Evolutionary conservation across 129 eudicot genomes (phyloP), one percentile per base, ranked within the genome.

Genomic region (Logfia minima): DNA sequence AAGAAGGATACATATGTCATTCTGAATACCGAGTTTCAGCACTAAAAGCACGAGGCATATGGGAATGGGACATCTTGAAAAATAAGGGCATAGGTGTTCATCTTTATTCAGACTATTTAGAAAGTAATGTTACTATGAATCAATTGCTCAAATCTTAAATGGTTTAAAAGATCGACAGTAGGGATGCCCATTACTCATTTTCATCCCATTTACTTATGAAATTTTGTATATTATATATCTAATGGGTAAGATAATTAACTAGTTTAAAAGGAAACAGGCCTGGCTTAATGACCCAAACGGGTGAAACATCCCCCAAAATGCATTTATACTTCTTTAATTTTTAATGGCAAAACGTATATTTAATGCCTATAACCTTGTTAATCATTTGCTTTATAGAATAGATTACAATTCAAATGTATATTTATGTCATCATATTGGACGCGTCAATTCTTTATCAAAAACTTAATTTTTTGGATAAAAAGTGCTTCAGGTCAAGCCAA

Each of bases 91-190:
- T 19, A 39, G 34, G 2, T 17, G 43, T 75, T 60, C 45, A 61
- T 43, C 4, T 63, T 29, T 8, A 9, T 75, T 48, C 1, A 13
- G 22, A 45, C 18, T 75, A 8, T 16, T 23, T 11, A 8, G 19
- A 63, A 43, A 48, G 29, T 55, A 52, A 66, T 34, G 74, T 26
- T 77, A 26, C 56, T 77, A 55, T 37, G 4, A 52, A 22, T 16
- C 29, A 56, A 34, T 34, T 13, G 55, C 72, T 48, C 16, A 48
- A 29, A 23, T 26, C 16, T 62, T 55, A 3, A 4, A 55, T 18
- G 60, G 60, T 16, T 16, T 55, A 18, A 55, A 55, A 55, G 60
- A 55, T 17, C 23, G 48, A 9, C 48, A 39, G 43, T 39, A 39
- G 48, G 9, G 48, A 39, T 39, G 48, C 10, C 43, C 43, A 37